A percentile compares a stretch with the other conserved stretches of the same genome.
phyloP scores from a whole-genome alignment of 176 grass and related monocot species.

The Phoenix roebelenii region DNA sequence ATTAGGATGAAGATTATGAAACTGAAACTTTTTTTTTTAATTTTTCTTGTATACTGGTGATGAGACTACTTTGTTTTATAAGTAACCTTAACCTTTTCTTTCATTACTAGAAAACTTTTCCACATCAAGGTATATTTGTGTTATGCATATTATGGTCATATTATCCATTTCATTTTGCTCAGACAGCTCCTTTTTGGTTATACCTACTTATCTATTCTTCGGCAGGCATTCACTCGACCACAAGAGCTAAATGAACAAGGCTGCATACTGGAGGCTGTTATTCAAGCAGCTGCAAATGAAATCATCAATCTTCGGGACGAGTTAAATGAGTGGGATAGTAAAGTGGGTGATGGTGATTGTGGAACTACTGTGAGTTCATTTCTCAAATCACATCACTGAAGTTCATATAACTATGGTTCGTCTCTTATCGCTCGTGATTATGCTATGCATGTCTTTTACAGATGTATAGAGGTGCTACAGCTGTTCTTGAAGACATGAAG shows the following conservation, averaged over 20 bases:
- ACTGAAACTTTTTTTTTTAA: no score
- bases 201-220: background rate
- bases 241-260: slow-evolving; percentile 67
- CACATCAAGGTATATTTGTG: slow-evolving; percentile 6
- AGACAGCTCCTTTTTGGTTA: background rate
- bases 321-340: slow-evolving; percentile 95
- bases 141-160: slow-evolving; percentile 1
- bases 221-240: slow-evolving; percentile 51
- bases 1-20: no score
- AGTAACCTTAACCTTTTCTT: no score
- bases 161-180: no score
- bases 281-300: slow-evolving; percentile 73
- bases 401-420: no score
- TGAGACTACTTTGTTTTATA: no score
- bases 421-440: no score
- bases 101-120: background rate
- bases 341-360: slow-evolving; percentile 98
- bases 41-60: no score
- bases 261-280: slow-evolving; percentile 60
- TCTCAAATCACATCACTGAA: background rate
- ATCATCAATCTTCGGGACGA: slow-evolving; percentile 62
- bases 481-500: slow-evolving; percentile 98
- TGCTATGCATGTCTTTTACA: slow-evolving; percentile 25
- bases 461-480: slow-evolving; percentile 89
- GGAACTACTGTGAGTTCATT: slow-evolving; percentile 71